A percentile compares a stretch with the other conserved stretches of the same genome.
Conservation (phyloP, 176 grass and related monocot species). For the Triticum aestivum region DNA sequence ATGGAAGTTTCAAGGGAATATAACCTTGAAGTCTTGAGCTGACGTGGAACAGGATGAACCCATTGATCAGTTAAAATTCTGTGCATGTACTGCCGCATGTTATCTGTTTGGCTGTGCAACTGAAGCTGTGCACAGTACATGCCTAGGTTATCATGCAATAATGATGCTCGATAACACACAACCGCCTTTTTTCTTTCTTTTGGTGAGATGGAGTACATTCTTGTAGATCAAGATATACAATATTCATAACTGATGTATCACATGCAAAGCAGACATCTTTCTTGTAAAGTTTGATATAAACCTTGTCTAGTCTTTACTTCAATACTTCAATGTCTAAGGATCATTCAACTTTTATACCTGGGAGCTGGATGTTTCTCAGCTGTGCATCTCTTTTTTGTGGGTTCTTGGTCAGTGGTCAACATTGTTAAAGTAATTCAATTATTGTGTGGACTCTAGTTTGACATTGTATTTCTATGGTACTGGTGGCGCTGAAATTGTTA, state of each 20-base stretch:
- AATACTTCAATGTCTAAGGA: background rate
- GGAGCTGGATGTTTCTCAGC: background rate
- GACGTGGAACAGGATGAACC: background rate
- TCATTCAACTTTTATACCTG: slow-evolving; percentile 17
- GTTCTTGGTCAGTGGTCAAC: background rate
- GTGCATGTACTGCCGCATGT: background rate
- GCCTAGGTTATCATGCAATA: background rate
- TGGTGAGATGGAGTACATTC: background rate
- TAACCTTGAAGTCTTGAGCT: slow-evolving; percentile 8
- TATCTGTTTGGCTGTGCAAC: background rate
- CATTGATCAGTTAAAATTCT: background rate
- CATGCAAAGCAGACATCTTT: background rate
- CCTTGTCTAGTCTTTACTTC: background rate
- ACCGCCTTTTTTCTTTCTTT: background rate
- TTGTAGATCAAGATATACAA: slow-evolving; percentile 9
- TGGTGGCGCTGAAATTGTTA: background rate
- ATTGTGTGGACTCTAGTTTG: background rate
- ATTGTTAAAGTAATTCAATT: background rate
- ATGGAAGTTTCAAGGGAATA: slow-evolving; percentile 10
- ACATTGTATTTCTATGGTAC: background rate
- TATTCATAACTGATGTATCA: slow-evolving; percentile 2
- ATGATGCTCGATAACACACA: background rate
- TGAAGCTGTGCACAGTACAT: background rate
- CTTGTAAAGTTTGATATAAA: background rate
- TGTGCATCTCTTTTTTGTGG: background rate